Evolutionary conservation across 192 early-diverging fungal species (phyloP), one percentile per base, ranked within the genome.

Genomic region (Dispira parvispora): DNA sequence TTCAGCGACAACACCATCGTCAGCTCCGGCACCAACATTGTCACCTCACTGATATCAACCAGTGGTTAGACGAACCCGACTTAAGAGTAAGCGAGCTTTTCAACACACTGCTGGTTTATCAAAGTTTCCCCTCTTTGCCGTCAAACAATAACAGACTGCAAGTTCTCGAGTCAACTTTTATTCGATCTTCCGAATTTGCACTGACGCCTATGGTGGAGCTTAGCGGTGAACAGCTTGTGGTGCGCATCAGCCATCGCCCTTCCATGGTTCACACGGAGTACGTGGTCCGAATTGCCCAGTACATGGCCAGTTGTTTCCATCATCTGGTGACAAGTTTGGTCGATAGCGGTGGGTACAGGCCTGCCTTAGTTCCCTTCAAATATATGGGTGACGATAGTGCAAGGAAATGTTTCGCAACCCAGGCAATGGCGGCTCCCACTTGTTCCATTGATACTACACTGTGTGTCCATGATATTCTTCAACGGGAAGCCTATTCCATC

Each of bases 71-170:
- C 14, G 11, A 16, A 14, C 38, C 38, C 4, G 26, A 27, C 6
- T 43, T 18, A 8, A 5, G n/a, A n/a, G n/a, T 43, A 18, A 13
- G 16, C 28, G 32, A 42, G 13, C 27, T 60, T 14, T 60, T 60
- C 32, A 60, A 60, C 21, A 60, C 57, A 16, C 32, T 60, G 14
- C n/a, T n/a, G n/a, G n/a, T n/a, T n/a, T n/a, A n/a, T n/a, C n/a
- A n/a, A n/a, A n/a, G n/a, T n/a, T n/a, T 43, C 12, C 57, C 57
- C 5, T n/a, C 18, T 14, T 10, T 11, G 2, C 8, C 21, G 2
- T 14, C 27, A 1, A 5, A n/a, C 5, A 3, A 38, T 60, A 5
- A 38, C 5, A 13, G 21, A 11, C 14, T 60, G 28, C 3, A n/a
- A 0, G 13, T 60, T 43, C 18, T 16, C 11, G 28, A 42, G 18